A percentile compares a stretch with the other conserved stretches of the same genome.
phyloP scores from a whole-genome alignment of 2,329 filamentous ascomycete species.

The Geosmithia flava region DNA sequence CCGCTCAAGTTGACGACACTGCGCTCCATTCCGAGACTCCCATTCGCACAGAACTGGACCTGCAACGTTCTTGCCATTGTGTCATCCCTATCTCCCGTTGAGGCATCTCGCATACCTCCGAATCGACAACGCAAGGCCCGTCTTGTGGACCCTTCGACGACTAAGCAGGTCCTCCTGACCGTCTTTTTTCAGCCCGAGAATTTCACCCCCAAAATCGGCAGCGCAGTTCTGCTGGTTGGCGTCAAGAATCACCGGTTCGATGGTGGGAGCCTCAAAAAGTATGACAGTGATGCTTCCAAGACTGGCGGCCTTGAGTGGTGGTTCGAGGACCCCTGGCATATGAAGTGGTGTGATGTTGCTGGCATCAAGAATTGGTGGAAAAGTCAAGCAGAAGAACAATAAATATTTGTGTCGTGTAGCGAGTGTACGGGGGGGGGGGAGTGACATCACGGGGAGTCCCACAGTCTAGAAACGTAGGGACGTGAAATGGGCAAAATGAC shows the following conservation, averaged over 20 bases:
- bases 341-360: conserved; percentile 36
- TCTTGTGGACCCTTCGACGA: conserved; percentile 36
- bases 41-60: conserved; percentile 46
- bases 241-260: conserved; percentile 47
- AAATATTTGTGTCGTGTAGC: background rate
- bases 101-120: conserved; percentile 35
- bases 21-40: conserved; percentile 34
- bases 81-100: conserved; percentile 29
- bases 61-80: conserved; percentile 42
- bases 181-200: conserved; percentile 39
- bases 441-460: too few relatives aligned
- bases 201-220: conserved; percentile 34
- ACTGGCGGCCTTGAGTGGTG: conserved; percentile 31
- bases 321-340: conserved; percentile 31
- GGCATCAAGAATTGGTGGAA: conserved; percentile 34
- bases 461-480: too few relatives aligned
- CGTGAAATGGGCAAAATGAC: too few relatives aligned
- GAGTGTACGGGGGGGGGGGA: too few relatives aligned
- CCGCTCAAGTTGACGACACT: conserved; percentile 40
- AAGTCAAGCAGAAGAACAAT: conserved; percentile 6
- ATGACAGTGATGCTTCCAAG: conserved; percentile 22
- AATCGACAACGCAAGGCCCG: conserved; percentile 38
- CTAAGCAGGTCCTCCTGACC: conserved; percentile 38
- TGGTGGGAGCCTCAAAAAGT: conserved; percentile 30
- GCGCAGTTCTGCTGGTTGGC: conserved; percentile 36